Evolutionary conservation across 1,284 basidiomycete species (phyloP).

Genomic region (Cutaneotrichosporon dermatis): DNA sequence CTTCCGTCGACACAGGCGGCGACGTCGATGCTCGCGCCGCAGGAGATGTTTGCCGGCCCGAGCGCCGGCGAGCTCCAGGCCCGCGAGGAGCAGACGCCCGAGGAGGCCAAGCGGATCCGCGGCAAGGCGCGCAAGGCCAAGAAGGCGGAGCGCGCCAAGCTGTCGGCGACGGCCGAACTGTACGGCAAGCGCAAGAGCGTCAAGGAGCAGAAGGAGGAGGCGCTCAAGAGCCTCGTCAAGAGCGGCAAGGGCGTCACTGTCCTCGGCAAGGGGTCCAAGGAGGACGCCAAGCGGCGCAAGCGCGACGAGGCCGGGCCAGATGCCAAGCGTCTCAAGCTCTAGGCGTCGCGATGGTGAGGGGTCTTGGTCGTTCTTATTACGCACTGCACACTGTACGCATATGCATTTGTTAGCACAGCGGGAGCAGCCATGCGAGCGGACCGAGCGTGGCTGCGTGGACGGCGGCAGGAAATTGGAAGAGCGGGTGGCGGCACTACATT

Average conservation of each 20-base stretch:
- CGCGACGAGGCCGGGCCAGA: constrained; percentile 28
- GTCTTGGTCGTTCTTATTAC: not conserved
- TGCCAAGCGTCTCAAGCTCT: constrained; percentile 43
- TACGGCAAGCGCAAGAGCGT: constrained; percentile 56
- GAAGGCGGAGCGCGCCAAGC: constrained; percentile 64
- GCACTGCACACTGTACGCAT: constrained; percentile 1
- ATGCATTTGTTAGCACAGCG: not conserved
- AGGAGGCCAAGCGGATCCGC: constrained; percentile 70
- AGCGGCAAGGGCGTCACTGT: constrained; percentile 75
- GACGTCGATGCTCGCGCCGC: constrained; percentile 82
- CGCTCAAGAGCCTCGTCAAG: constrained; percentile 72
- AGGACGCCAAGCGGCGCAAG: constrained; percentile 42
- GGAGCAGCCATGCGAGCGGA: too few relatives aligned
- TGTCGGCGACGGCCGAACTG: constrained; percentile 66
- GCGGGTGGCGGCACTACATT: too few relatives aligned
- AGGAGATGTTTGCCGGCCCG: constrained; percentile 74
- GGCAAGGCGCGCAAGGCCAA: constrained; percentile 70
- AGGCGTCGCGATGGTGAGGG: not conserved
- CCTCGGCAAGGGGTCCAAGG: constrained; percentile 63
- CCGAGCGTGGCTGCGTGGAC: too few relatives aligned
- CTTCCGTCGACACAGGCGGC: constrained; percentile 75
- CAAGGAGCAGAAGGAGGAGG: constrained; percentile 76
- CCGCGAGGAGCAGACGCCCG: constrained; percentile 76
- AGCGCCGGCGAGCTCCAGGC: constrained; percentile 57
- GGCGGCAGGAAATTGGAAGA: too few relatives aligned